A percentile compares a stretch with the other conserved stretches of the same genome.
phyloP scores from a whole-genome alignment of 2,329 filamentous ascomycete genomes.

The Albifimbria verrucaria region DNA sequence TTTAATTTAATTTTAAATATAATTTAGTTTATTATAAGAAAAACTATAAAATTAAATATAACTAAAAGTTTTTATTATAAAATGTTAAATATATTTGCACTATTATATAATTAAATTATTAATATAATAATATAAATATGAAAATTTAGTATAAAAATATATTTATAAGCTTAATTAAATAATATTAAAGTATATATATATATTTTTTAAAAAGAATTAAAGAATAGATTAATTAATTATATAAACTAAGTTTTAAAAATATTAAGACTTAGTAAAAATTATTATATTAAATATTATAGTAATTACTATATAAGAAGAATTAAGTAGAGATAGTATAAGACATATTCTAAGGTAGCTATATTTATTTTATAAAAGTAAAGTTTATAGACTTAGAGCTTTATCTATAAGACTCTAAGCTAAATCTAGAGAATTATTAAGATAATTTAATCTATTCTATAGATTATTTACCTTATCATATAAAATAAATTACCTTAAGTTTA shows the following conservation, averaged over 20 bases:
- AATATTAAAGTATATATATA: too few relatives aligned
- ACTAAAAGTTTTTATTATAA: constrained; percentile 3
- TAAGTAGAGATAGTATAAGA: not conserved
- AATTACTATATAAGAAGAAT: not conserved
- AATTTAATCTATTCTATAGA: not conserved
- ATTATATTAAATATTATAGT: not conserved
- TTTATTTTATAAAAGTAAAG: not conserved
- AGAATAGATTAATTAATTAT: not conserved
- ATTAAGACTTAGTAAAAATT: not conserved
- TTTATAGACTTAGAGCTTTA: too few relatives aligned
- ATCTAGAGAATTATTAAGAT: not conserved
- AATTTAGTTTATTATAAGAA: not conserved
- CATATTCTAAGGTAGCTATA: not conserved
- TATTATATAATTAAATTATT: constrained; percentile 1
- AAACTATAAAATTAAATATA: not conserved
- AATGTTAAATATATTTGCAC: not conserved
- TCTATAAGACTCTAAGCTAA: too few relatives aligned
- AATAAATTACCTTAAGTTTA: not conserved
- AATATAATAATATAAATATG: not conserved
- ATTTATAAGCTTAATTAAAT: not conserved
- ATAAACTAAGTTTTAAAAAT: not conserved
- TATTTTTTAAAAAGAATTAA: not conserved
- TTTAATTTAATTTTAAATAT: not conserved
- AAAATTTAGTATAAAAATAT: not conserved
- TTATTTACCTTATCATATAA: not conserved